Conservation (phyloP, 2,329 filamentous ascomycete species). For the Pyrenophora graminea region DNA sequence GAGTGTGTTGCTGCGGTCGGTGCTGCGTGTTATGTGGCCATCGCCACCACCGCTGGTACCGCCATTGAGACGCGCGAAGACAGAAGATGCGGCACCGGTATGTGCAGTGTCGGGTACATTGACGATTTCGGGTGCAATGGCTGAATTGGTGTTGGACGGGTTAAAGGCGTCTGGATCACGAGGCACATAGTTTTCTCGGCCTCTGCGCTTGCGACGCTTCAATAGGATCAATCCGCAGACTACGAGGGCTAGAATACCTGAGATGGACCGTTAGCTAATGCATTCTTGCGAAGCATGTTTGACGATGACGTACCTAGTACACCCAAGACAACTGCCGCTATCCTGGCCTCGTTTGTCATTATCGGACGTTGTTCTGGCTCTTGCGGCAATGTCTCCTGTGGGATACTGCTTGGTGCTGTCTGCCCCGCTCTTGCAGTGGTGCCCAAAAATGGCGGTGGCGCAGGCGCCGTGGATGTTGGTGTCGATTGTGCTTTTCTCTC, state of each 20-base stretch:
- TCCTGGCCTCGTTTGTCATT: constrained; percentile 37
- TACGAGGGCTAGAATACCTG: constrained; percentile 36
- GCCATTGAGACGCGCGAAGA: constrained; percentile 16
- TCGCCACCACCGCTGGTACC: constrained; percentile 2
- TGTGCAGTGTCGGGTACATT: constrained; percentile 31
- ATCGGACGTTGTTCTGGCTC: constrained; percentile 10
- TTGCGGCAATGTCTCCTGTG: not conserved
- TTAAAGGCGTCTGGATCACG: constrained; percentile 34
- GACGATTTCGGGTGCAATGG: constrained; percentile 19
- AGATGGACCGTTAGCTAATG: constrained; percentile 1
- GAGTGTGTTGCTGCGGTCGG: constrained; percentile 32
- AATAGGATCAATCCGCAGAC: constrained; percentile 28
- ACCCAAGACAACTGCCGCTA: constrained; percentile 37
- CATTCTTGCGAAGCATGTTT: not conserved
- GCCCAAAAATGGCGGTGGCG: not conserved
- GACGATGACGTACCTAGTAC: constrained; percentile 31
- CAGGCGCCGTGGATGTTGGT: not conserved
- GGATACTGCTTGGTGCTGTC: not conserved
- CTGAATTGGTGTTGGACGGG: constrained; percentile 26
- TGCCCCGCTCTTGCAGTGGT: constrained; percentile 1
- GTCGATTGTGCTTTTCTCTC: not conserved
- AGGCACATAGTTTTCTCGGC: constrained; percentile 18
- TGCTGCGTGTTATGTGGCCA: constrained; percentile 28
- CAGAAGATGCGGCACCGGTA: constrained; percentile 11
- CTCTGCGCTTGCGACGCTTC: constrained; percentile 29